Percentiles rank a stretch among this genome's conserved stretches.
phyloP scores from a whole-genome alignment of 2,329 filamentous ascomycete genomes.

The Calonectria multiphialidica region DNA sequence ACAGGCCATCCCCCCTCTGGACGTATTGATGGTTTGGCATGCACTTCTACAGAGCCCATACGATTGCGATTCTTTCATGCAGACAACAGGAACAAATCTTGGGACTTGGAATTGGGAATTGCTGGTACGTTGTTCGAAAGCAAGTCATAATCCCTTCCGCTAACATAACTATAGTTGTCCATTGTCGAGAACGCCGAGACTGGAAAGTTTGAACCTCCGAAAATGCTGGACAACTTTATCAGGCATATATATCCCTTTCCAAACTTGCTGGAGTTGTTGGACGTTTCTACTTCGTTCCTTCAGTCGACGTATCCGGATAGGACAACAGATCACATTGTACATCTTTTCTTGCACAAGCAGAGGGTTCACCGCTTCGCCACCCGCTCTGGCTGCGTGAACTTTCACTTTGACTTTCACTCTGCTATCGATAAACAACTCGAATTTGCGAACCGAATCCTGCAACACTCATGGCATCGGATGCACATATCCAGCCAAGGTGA shows the following conservation, averaged over 20 bases:
- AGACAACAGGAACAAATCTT: constrained; percentile 2
- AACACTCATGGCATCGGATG: constrained; percentile 37
- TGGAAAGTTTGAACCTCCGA: constrained; percentile 16
- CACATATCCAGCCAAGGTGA: neutral
- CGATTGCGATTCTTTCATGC: constrained; percentile 6
- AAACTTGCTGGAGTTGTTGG: constrained; percentile 16
- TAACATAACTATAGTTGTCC: constrained; percentile 19
- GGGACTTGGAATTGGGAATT: constrained; percentile 20
- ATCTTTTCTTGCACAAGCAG: constrained; percentile 4
- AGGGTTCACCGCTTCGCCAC: constrained; percentile 5
- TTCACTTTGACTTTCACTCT: constrained; percentile 26
- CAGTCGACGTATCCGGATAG: neutral
- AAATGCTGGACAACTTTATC: constrained; percentile 8
- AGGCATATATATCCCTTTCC: neutral
- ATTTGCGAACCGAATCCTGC: constrained; percentile 20
- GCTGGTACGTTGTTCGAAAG: constrained; percentile 20
- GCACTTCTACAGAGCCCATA: constrained; percentile 20
- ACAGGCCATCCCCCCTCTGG: constrained; percentile 21
- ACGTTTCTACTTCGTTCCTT: constrained; percentile 17
- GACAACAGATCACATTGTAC: constrained; percentile 3
- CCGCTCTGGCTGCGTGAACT: neutral
- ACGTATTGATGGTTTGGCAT: constrained; percentile 33
- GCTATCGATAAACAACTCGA: constrained; percentile 26
- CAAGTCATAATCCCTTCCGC: neutral
- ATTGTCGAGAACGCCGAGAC: constrained; percentile 7